Conservation (phyloP, 2,329 filamentous ascomycete genomes). For the Mycosphaerelloides madeirae region DNA sequence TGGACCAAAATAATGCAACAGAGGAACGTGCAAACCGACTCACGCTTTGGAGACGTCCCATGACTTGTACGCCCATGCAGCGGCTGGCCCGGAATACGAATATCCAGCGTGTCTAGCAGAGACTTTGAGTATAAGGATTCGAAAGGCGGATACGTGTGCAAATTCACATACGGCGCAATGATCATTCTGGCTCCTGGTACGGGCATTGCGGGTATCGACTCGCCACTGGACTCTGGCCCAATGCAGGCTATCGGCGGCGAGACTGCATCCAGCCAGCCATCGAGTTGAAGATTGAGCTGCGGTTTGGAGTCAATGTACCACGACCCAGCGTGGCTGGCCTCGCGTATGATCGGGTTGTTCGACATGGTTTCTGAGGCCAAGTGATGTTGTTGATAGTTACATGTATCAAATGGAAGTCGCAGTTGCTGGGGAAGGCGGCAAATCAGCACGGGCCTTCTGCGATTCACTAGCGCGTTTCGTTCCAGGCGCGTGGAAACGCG, state of each 20-base stretch:
- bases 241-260: slow-evolving; percentile 60
- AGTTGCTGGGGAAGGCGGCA: slow-evolving; percentile 1
- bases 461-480: neutral
- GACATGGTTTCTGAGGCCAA: slow-evolving; percentile 16
- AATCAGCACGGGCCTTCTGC: neutral
- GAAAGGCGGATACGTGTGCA: slow-evolving; percentile 1
- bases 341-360: slow-evolving; percentile 39
- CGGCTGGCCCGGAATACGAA: slow-evolving; percentile 82
- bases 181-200: slow-evolving; percentile 72
- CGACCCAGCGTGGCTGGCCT: slow-evolving; percentile 72
- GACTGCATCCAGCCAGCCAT: slow-evolving; percentile 68
- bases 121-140: slow-evolving; percentile 15
- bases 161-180: slow-evolving; percentile 71
- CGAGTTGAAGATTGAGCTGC: slow-evolving; percentile 64
- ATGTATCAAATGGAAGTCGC: too few relatives aligned
- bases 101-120: slow-evolving; percentile 81
- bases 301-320: slow-evolving; percentile 71
- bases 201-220: slow-evolving; percentile 51
- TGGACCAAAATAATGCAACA: neutral
- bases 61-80: slow-evolving; percentile 89
- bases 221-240: slow-evolving; percentile 41
- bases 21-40: slow-evolving; percentile 24
- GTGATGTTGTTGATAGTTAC: slow-evolving; percentile 1
- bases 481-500: neutral
- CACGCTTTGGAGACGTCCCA: slow-evolving; percentile 74